Percentiles rank a stretch among this genome's conserved stretches.
These are phyloP conservation scores for Glycyrrhiza uralensis DNA, from an alignment of 306 rosid species.

Conservation along the genomic window DNA sequence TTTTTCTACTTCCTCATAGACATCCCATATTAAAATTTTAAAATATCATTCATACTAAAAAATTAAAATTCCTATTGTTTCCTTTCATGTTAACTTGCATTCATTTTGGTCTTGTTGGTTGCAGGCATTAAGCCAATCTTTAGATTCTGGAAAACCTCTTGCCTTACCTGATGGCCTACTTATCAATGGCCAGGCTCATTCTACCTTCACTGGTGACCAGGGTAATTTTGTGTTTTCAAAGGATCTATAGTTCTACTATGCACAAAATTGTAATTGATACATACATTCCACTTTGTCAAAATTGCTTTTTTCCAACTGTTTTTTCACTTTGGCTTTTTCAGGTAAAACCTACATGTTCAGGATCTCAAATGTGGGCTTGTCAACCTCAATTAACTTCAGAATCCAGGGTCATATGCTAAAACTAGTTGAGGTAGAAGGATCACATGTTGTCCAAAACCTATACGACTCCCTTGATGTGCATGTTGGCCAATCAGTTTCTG, in stretches of 20 bases:
- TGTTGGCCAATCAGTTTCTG: conserved; percentile 85
- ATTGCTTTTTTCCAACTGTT: conserved; percentile 13
- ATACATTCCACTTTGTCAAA: not conserved
- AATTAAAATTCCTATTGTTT: not conserved
- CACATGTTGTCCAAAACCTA: conserved; percentile 68
- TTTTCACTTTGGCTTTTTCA: conserved; percentile 38
- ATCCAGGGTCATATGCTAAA: conserved; percentile 79
- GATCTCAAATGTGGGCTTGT: conserved; percentile 86
- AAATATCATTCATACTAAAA: not conserved
- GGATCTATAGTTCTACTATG: not conserved
- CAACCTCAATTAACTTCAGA: conserved; percentile 77
- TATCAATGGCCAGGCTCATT: conserved; percentile 68
- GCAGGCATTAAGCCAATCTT: conserved; percentile 61
- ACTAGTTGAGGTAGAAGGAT: conserved; percentile 91
- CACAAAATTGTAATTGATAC: not conserved
- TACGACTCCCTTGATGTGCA: conserved; percentile 93
- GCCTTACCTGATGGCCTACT: conserved; percentile 78
- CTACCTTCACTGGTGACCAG: conserved; percentile 66
- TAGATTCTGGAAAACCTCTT: conserved; percentile 80
- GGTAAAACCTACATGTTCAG: conserved; percentile 92
- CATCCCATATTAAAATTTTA: not conserved
- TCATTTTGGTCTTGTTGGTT: not conserved
- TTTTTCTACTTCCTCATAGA: not conserved
- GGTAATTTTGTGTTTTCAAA: conserved; percentile 39
- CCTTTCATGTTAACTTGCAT: not conserved